phyloP scores from a whole-genome alignment of 352 stramenopile genomes.

The Pythium graminicola region DNA sequence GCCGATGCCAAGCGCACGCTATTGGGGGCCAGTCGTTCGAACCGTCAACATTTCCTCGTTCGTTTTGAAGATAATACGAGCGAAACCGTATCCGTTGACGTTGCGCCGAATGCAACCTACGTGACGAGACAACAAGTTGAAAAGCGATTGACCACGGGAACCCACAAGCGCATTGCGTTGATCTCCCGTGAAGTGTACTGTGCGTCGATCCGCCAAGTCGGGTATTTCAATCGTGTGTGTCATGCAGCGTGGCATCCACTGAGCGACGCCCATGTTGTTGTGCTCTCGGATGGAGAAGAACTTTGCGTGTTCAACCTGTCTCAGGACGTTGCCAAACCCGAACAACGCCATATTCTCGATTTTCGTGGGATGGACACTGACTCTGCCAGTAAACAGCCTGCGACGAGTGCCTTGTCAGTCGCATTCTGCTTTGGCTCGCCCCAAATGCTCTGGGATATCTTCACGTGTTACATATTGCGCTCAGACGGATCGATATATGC shows the following conservation, averaged over 20 bases:
- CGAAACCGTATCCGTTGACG: constrained; percentile 22
- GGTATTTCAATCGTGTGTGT: constrained; percentile 47
- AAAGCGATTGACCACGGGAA: constrained; percentile 23
- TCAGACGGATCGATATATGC: constrained; percentile 66
- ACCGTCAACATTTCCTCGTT: constrained; percentile 35
- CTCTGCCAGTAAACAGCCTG: constrained; percentile 3
- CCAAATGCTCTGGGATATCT: constrained; percentile 57
- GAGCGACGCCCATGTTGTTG: constrained; percentile 61
- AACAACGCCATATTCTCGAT: constrained; percentile 62
- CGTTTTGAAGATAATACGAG: constrained; percentile 40
- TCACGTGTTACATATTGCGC: constrained; percentile 69
- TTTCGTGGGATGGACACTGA: constrained; percentile 28
- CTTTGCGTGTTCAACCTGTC: constrained; percentile 61
- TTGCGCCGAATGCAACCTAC: constrained; percentile 20
- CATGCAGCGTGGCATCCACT: constrained; percentile 67
- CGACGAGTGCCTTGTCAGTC: constrained; percentile 30
- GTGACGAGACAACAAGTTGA: constrained; percentile 24
- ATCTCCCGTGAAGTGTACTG: constrained; percentile 53
- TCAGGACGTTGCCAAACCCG: constrained; percentile 57
- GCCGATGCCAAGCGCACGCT: constrained; percentile 11
- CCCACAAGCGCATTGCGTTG: constrained; percentile 29
- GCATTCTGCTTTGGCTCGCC: constrained; percentile 55
- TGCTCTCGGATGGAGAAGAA: constrained; percentile 71
- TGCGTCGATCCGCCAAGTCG: constrained; percentile 41
- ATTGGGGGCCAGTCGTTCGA: constrained; percentile 3